phyloP scores from a whole-genome alignment of 1,284 basidiomycete genomes.

The Cutaneotrichosporon arboriforme region DNA sequence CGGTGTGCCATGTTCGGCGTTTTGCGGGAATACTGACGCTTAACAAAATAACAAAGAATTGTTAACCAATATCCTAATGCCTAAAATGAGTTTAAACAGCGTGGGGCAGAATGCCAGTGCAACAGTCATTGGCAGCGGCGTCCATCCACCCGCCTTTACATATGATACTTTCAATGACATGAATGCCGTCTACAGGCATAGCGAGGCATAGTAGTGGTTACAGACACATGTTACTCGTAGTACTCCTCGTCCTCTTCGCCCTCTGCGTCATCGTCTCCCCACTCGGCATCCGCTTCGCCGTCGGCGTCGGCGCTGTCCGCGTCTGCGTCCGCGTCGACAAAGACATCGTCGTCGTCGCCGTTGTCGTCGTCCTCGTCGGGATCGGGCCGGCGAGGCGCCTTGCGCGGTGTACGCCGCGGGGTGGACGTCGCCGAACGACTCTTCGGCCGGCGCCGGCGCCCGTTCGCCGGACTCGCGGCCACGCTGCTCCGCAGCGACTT shows the following conservation, averaged over 20 bases:
- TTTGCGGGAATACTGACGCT: no score
- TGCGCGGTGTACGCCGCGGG: not conserved
- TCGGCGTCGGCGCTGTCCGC: constrained; percentile 1
- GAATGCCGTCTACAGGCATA: no score
- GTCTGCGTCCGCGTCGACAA: not conserved
- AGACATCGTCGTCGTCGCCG: not conserved
- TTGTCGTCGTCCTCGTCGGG: not conserved
- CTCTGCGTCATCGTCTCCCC: constrained; percentile 10
- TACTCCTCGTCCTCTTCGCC: constrained; percentile 10
- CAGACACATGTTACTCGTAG: no score
- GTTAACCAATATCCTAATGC: no score
- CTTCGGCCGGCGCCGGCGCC: not conserved
- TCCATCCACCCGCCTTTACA: no score
- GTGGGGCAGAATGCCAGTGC: no score
- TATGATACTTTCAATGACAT: no score
- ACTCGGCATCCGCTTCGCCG: constrained; percentile 2
- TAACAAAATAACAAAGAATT: no score
- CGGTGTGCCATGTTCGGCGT: no score
- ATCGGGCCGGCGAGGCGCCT: not conserved
- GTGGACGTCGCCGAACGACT: not conserved
- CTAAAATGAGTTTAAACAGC: no score
- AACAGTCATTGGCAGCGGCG: no score
- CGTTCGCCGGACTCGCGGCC: not conserved
- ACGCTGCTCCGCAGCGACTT: constrained; percentile 8
- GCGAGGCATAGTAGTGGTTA: no score